Conservation (phyloP, 805 yeast species). For the Cyberlindnera petersonii region DNA sequence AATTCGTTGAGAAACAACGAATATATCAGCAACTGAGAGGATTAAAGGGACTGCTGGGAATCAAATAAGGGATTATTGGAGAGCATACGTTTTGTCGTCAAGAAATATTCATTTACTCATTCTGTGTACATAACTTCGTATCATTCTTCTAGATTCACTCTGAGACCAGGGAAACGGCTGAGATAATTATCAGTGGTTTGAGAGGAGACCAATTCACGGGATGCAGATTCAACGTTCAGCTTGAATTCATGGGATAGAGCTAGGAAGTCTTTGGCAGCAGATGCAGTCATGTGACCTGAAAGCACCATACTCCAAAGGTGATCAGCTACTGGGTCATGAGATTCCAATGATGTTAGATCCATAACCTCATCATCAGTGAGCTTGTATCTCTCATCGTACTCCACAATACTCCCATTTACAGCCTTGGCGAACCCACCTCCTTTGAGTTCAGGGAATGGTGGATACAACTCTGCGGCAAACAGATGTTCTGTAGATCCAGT, state of each 20-base stretch:
- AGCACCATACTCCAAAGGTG: conserved; percentile 7
- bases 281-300: conserved; percentile 1
- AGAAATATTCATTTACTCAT: too few species aligned
- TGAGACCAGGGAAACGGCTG: conserved; percentile 6
- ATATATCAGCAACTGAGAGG: too few species aligned
- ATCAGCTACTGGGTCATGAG: conserved; percentile 1
- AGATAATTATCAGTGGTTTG: too few species aligned
- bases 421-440: conserved; percentile 35
- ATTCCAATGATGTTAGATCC: not conserved
- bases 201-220: too few species aligned
- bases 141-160: not conserved
- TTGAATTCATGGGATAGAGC: not conserved
- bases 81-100: too few species aligned
- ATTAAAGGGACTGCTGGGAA: too few species aligned
- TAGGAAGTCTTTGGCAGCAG: conserved; percentile 4
- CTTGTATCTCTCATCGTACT: conserved; percentile 13
- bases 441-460: conserved; percentile 22
- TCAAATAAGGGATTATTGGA: too few species aligned
- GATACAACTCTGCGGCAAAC: conserved; percentile 23
- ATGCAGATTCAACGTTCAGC: not conserved
- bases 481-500: conserved; percentile 34
- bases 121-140: too few species aligned
- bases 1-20: too few species aligned
- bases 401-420: conserved; percentile 32
- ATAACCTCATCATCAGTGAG: not conserved